Evolutionary conservation across 108 stramenopile genomes (phyloP).

Genomic region (Nannochloropsis granulata): DNA sequence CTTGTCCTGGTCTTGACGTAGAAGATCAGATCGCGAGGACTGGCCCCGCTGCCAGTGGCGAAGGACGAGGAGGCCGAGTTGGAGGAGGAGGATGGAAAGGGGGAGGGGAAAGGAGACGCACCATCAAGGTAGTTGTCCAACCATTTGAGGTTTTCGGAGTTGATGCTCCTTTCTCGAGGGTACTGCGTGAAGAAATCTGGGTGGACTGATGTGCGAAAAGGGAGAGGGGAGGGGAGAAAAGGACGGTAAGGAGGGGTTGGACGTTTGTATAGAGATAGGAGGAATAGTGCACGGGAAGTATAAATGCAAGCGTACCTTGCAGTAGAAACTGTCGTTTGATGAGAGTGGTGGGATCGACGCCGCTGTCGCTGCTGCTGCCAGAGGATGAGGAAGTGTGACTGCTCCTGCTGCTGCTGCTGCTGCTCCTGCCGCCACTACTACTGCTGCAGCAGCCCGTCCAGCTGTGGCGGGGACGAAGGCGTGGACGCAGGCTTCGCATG

Average conservation of each 20-base stretch:
- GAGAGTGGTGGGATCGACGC: background rate
- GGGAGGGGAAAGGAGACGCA: background rate
- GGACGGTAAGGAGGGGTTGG: background rate
- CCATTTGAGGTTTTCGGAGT: background rate
- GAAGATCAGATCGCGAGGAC: background rate
- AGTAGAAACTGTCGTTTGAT: background rate
- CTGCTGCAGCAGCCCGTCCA: too few relatives aligned
- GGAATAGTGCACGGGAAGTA: background rate
- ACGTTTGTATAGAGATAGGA: background rate
- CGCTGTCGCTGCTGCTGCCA: background rate
- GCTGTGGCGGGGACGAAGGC: too few relatives aligned
- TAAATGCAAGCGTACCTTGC: background rate
- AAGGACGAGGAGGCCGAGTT: background rate
- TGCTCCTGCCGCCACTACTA: too few relatives aligned
- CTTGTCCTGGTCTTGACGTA: background rate
- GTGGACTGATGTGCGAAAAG: background rate
- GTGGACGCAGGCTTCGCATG: too few relatives aligned
- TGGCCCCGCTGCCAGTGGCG: background rate
- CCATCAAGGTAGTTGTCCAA: background rate
- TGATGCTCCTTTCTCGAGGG: background rate
- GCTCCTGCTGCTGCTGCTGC: too few relatives aligned
- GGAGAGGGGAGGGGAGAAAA: background rate
- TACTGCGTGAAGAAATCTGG: background rate
- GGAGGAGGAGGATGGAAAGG: too few relatives aligned
- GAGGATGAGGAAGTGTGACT: background rate